These are phyloP conservation scores for Quercus parvula DNA, from an alignment of 306 rosid species.

Conservation along the genomic window DNA sequence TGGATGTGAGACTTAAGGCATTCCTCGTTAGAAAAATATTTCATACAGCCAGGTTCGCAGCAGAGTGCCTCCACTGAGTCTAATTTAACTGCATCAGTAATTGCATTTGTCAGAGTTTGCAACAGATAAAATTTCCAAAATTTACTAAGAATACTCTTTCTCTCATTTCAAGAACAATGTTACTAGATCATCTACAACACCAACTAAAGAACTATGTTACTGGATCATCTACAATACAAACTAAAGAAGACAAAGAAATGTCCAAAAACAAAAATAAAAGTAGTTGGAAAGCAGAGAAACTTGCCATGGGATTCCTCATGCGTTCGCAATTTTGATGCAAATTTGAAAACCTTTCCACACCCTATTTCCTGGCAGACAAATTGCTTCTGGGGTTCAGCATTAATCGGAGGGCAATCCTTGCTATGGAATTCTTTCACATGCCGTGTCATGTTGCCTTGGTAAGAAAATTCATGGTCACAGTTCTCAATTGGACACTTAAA, in stretches of 20 bases:
- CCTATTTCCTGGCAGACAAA: constrained; percentile 59
- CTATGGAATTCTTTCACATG: constrained; percentile 57
- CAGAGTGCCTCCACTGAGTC: constrained; percentile 65
- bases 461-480: constrained; percentile 52
- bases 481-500: constrained; percentile 64
- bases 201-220: not conserved
- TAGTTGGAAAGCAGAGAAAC: constrained; percentile 1
- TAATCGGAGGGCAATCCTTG: constrained; percentile 21
- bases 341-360: constrained; percentile 68
- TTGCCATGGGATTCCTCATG: constrained; percentile 81
- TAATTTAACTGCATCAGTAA: constrained; percentile 53
- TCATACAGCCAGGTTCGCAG: constrained; percentile 69
- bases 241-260: not conserved
- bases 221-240: not conserved
- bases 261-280: not conserved
- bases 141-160: not conserved
- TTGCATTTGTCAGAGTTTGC: constrained; percentile 10
- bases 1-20: constrained; percentile 66
- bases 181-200: not conserved
- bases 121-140: not conserved
- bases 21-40: constrained; percentile 49
- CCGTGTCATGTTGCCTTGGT: constrained; percentile 49
- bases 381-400: constrained; percentile 35
- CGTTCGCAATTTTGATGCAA: constrained; percentile 48
- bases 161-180: not conserved